Conservation (phyloP, 331 rosid genomes). For the Acacia concinna region DNA sequence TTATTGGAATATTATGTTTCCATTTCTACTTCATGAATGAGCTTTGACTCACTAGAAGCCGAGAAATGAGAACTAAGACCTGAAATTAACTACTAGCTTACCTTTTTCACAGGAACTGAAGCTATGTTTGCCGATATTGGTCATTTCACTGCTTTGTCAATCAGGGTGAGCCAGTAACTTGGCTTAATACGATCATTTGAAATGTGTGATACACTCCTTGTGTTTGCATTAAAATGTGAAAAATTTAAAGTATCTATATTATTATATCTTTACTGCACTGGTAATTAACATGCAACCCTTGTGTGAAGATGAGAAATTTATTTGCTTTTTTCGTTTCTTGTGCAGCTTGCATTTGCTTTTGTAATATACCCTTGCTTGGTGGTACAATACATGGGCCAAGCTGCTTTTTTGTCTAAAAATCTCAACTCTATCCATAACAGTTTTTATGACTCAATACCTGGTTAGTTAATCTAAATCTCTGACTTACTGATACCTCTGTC, state of each 20-base stretch:
- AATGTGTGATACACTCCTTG: background rate
- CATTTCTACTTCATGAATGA: conserved; percentile 24
- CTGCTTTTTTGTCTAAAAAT: conserved; percentile 83
- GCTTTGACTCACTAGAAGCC: background rate
- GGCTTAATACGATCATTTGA: background rate
- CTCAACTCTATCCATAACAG: conserved; percentile 42
- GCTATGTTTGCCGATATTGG: conserved; percentile 98
- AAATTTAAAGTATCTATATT: background rate
- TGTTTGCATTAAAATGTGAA: background rate
- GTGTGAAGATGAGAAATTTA: conserved; percentile 15
- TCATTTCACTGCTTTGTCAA: conserved; percentile 86
- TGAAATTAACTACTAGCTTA: conserved; percentile 26
- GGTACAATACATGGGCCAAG: conserved; percentile 94
- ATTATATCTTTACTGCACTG: background rate
- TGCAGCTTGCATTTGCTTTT: conserved; percentile 86
- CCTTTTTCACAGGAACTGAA: conserved; percentile 68
- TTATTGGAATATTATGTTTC: background rate
- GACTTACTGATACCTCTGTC: conserved; percentile 3
- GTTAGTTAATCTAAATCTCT: conserved; percentile 45
- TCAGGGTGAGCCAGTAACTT: conserved; percentile 56
- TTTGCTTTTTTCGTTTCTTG: conserved; percentile 14
- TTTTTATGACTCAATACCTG: conserved; percentile 76
- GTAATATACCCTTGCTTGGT: conserved; percentile 89
- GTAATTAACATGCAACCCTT: background rate
- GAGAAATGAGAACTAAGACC: background rate